Evolutionary conservation across 2,329 filamentous ascomycete species (phyloP), one percentile per base, ranked within the genome.

Genomic region (Calonectria crousiana): DNA sequence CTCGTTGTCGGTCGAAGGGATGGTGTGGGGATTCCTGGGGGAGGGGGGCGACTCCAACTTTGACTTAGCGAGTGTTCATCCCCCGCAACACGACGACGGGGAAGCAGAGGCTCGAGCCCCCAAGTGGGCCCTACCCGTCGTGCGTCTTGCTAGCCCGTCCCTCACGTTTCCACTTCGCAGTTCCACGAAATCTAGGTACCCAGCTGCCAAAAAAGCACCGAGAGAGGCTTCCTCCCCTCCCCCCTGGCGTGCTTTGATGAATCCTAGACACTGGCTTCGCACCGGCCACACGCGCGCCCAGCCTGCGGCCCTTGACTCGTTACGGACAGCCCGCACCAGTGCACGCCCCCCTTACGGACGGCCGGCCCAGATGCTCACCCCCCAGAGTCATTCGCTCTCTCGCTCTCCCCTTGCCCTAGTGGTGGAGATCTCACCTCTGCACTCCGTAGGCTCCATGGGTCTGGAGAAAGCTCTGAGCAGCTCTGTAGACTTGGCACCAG

Each of bases 21-120:
- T 75, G 62, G 73, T 80, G 78, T 79, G 78, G 78, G 73, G 78
- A 79, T 80, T 71, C 73, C 74, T 34, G 32, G 76, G 74, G 73
- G 77, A 36, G 41, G 56, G 56, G 56, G 56, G 36, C 36, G 36
- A 78, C 76, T 76, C 75, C 74, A 79, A 79, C 77, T 76, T 72
- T 74, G 51, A 51, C 34, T 72, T 36, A 67, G 72, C 69, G 72
- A 75, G 69, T 70, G 74, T 75, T 73, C 72, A 71, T 78, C 75
- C 76, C 77, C 78, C 78, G 76, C 78, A 78, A 80, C 76, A 47
- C 49, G 53, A 67, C 72, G 53, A 65, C 75, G 75, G 77, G 77
- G 74, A 52, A 77, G 62, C 32, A 69, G 56, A 67, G 64, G 51
- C 51, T 73, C 51, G 64, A 49, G 60, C 64, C 53, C 52, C 53